Evolutionary conservation across 352 stramenopile genomes (phyloP).

Genomic region (Globisporangium okanoganense): DNA sequence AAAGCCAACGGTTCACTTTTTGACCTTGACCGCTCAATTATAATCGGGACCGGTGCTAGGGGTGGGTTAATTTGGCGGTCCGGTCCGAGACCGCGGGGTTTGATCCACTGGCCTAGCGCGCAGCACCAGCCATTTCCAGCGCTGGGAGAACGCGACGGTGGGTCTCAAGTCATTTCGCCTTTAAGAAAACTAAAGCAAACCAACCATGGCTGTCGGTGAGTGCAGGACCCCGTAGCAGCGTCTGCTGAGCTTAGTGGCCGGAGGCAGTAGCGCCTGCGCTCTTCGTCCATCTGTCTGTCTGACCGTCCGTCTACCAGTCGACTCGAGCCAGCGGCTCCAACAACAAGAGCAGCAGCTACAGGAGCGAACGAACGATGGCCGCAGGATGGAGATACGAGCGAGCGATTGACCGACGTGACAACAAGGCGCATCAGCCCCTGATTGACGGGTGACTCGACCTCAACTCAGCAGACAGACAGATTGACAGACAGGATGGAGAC

Average conservation of each 20-base stretch:
- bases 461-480: not conserved
- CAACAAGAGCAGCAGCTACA: slow-evolving; percentile 14
- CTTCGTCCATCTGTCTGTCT: not conserved
- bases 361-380: not conserved
- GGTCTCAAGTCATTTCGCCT: slow-evolving; percentile 74
- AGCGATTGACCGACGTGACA: not conserved
- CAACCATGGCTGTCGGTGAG: slow-evolving; percentile 85
- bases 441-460: not conserved
- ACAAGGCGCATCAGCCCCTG: too few relatives aligned
- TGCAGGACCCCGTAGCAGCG: slow-evolving; percentile 15
- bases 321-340: slow-evolving; percentile 4
- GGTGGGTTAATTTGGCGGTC: not conserved
- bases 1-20: not conserved
- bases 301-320: slow-evolving; percentile 2
- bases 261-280: not conserved
- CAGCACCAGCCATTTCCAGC: slow-evolving; percentile 59
- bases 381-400: not conserved
- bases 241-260: not conserved
- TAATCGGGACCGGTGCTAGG: not conserved
- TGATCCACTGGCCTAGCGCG: slow-evolving; percentile 17
- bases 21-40: not conserved
- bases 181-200: slow-evolving; percentile 82
- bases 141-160: slow-evolving; percentile 16
- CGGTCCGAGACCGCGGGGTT: not conserved
- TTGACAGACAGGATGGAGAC: slow-evolving; percentile 5